Percentiles rank a stretch among this genome's conserved stretches.
Evolutionary conservation across 78 protist genomes (phyloP).

Genomic region (Cyanophora paradoxa): DNA sequence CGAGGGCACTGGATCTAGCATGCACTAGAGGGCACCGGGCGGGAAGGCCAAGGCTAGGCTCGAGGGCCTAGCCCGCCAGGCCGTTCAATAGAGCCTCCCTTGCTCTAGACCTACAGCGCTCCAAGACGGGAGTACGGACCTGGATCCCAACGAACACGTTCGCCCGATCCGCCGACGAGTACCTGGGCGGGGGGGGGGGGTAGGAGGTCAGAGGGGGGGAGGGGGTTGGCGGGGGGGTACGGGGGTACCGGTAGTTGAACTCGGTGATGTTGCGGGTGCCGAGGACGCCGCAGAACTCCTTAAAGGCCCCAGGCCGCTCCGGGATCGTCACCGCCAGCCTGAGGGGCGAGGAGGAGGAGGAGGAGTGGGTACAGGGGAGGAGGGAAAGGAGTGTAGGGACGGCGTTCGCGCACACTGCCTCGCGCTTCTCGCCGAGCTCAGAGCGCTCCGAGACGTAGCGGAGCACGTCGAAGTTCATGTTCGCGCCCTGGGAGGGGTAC

Average conservation of each 20-base stretch:
- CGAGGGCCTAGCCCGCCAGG: not conserved
- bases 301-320: not conserved
- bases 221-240: no score
- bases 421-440: slow-evolving; percentile 23
- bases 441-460: slow-evolving; percentile 59
- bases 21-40: no score
- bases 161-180: not conserved
- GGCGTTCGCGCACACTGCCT: no score
- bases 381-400: no score
- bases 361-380: not conserved
- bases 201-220: no score
- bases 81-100: not conserved
- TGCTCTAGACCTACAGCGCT: no score
- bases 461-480: slow-evolving; percentile 53
- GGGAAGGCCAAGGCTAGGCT: no score
- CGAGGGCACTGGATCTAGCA: no score
- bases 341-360: not conserved
- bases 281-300: not conserved
- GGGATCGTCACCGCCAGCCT: not conserved
- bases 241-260: slow-evolving; percentile 15
- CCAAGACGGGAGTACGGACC: no score
- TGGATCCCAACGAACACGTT: not conserved
- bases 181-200: not conserved
- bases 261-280: slow-evolving; percentile 22
- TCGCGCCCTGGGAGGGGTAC: slow-evolving; percentile 24